These are phyloP conservation scores for Zopfia rhizophila DNA, from an alignment of 2,329 filamentous ascomycete genomes.

Conservation along the genomic window DNA sequence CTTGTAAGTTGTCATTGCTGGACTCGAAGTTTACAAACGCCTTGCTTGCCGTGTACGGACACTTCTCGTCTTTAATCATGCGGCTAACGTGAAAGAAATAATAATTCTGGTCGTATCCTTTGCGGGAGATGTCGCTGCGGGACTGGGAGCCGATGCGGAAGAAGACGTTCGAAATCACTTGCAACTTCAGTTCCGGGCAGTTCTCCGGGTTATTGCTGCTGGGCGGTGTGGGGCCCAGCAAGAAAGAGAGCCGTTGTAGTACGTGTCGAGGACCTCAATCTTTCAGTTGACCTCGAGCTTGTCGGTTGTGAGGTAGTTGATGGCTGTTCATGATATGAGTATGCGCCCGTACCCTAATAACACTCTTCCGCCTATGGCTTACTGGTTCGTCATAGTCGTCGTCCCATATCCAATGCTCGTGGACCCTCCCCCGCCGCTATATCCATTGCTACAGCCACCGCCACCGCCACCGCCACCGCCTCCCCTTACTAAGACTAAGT, in stretches of 20 bases:
- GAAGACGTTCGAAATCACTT: conserved; percentile 9
- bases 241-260: conserved; percentile 21
- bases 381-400: conserved; percentile 10
- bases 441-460: conserved; percentile 8
- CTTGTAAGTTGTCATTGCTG: conserved; percentile 17
- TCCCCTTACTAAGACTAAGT: conserved; percentile 2
- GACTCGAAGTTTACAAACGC: conserved; percentile 19
- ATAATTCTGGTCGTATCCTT: conserved; percentile 10
- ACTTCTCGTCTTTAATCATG: conserved; percentile 8
- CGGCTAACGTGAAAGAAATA: conserved; percentile 20
- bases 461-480: conserved; percentile 7
- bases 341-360: too few species aligned
- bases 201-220: conserved; percentile 37
- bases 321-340: background rate
- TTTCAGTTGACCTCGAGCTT: conserved; percentile 7
- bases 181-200: conserved; percentile 12
- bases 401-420: conserved; percentile 13
- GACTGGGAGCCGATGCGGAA: conserved; percentile 13
- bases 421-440: conserved; percentile 3
- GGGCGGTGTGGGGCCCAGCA: conserved; percentile 14
- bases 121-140: conserved; percentile 5
- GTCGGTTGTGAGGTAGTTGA: conserved; percentile 12
- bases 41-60: conserved; percentile 17
- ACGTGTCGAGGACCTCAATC: conserved; percentile 20
- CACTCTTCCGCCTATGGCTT: too few species aligned